A percentile compares a stretch with the other conserved stretches of the same genome.
These are phyloP conservation scores for Ganoderma lingzhi DNA, from an alignment of 1,284 basidiomycete species.

Conservation along the genomic window DNA sequence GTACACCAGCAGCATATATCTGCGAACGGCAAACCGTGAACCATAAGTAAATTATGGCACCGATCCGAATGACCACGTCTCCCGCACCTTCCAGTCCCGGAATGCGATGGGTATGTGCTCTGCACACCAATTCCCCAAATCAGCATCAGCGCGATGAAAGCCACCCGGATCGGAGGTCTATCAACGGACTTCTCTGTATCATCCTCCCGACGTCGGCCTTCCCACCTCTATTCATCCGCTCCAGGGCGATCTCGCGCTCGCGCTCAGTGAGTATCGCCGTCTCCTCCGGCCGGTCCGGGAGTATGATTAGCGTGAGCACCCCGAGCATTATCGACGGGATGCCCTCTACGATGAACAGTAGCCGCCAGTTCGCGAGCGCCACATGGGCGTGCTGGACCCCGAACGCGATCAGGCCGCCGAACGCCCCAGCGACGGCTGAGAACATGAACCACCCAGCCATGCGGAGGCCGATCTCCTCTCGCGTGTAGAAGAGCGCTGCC, in stretches of 20 bases:
- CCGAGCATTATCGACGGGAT: constrained; percentile 77
- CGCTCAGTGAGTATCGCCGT: constrained; percentile 73
- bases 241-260: constrained; percentile 77
- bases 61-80: not conserved
- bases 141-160: too few species aligned
- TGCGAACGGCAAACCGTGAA: constrained; percentile 33
- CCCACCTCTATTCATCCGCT: constrained; percentile 76
- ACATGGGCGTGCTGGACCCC: constrained; percentile 67
- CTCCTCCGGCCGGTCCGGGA: constrained; percentile 84
- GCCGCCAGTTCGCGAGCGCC: constrained; percentile 64
- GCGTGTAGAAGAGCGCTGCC: constrained; percentile 73
- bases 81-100: constrained; percentile 70
- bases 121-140: constrained; percentile 42
- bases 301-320: constrained; percentile 65
- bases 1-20: constrained; percentile 70
- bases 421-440: constrained; percentile 81
- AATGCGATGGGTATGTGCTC: constrained; percentile 72
- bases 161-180: not conserved
- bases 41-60: not conserved
- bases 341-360: constrained; percentile 84
- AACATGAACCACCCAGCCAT: constrained; percentile 84
- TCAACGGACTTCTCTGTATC: constrained; percentile 66
- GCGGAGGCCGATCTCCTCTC: constrained; percentile 72
- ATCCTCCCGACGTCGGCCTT: constrained; percentile 71
- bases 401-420: constrained; percentile 79